Conservation (phyloP, 1,284 basidiomycete species). For the Sparassis latifolia region DNA sequence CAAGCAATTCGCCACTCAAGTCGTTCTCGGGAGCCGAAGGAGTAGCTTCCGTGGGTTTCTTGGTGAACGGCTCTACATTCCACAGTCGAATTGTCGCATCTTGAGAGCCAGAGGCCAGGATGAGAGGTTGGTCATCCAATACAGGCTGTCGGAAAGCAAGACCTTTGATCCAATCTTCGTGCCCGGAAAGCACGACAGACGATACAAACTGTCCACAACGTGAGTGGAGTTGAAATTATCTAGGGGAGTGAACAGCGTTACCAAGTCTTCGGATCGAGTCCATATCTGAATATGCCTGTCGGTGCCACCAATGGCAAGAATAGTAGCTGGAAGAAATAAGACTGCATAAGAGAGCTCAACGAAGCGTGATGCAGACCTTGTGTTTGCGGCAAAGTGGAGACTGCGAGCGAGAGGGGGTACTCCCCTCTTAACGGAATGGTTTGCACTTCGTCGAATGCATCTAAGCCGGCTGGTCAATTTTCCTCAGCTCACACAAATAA, state of each 20-base stretch:
- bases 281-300: constrained; percentile 74
- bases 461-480: constrained; percentile 18
- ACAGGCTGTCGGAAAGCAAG: constrained; percentile 55
- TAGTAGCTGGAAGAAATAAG: constrained; percentile 39
- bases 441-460: constrained; percentile 46
- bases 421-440: constrained; percentile 59
- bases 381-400: constrained; percentile 60
- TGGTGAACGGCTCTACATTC: constrained; percentile 55
- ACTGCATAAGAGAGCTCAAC: constrained; percentile 1
- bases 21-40: constrained; percentile 19
- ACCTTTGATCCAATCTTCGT: constrained; percentile 90
- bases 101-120: constrained; percentile 88
- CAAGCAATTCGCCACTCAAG: constrained; percentile 68
- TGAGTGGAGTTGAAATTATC: background rate
- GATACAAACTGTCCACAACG: constrained; percentile 42
- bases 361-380: constrained; percentile 37
- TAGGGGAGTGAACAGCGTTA: constrained; percentile 19
- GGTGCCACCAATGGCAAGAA: constrained; percentile 77
- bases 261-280: constrained; percentile 54
- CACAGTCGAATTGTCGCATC: constrained; percentile 89
- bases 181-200: constrained; percentile 68
- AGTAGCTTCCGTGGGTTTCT: constrained; percentile 11
- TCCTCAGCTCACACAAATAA: background rate
- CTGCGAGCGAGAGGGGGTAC: constrained; percentile 69
- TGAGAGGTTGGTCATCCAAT: constrained; percentile 31